These are phyloP conservation scores for Durio zibethinus DNA, from an alignment of 345 rosid species.

Conservation along the genomic window DNA sequence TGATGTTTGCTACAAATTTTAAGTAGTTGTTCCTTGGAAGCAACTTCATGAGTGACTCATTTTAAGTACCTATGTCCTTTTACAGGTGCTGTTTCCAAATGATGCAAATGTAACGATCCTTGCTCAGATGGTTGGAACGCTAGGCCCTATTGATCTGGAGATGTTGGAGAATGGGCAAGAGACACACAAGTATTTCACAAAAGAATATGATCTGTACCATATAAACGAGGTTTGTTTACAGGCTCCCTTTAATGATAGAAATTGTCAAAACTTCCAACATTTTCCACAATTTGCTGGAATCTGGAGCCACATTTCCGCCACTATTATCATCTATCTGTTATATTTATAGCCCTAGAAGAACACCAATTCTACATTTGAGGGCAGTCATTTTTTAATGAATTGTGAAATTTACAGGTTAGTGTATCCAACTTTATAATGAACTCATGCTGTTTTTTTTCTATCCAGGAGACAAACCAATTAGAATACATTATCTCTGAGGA, in stretches of 20 bases:
- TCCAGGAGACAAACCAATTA: constrained; percentile 69
- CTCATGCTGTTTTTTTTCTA: neutral
- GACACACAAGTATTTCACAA: constrained; percentile 74
- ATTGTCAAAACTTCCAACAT: neutral
- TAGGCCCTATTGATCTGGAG: constrained; percentile 75
- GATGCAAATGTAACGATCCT: constrained; percentile 76
- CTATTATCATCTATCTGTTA: too few species aligned
- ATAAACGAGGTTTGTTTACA: constrained; percentile 58
- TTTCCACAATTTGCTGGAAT: neutral
- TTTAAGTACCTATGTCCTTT: constrained; percentile 5
- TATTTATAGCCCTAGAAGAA: too few species aligned
- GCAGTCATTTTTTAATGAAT: too few species aligned
- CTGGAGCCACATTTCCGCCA: too few species aligned
- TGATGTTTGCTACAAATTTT: neutral
- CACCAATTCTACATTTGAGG: too few species aligned
- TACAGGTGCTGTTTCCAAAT: constrained; percentile 87
- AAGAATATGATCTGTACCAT: constrained; percentile 68
- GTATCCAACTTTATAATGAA: neutral
- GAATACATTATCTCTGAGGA: constrained; percentile 78
- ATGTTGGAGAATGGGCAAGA: constrained; percentile 83
- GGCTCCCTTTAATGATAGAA: neutral
- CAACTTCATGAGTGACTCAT: neutral
- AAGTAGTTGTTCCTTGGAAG: neutral
- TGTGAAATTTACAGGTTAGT: too few species aligned
- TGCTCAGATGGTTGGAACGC: constrained; percentile 61